These are phyloP conservation scores for Metarhizium album DNA, from an alignment of 2,329 filamentous ascomycete species.

Conservation along the genomic window DNA sequence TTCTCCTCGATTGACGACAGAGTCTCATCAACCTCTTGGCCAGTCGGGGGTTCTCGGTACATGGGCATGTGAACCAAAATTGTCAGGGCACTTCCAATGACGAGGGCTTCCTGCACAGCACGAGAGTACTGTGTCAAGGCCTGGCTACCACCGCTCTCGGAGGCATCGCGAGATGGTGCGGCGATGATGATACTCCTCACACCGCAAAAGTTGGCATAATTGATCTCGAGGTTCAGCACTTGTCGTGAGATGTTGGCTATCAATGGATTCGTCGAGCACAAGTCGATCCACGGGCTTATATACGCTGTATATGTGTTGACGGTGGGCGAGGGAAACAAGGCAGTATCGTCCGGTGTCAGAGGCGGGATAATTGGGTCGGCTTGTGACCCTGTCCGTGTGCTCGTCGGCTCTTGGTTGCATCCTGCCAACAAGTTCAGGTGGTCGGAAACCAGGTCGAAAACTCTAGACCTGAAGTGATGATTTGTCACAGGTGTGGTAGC, in stretches of 20 bases:
- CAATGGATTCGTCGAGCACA: conserved; percentile 71
- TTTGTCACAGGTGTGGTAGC: conserved; percentile 72
- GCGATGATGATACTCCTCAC: conserved; percentile 72
- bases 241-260: conserved; percentile 82
- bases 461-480: conserved; percentile 56
- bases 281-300: conserved; percentile 86
- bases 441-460: conserved; percentile 49
- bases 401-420: conserved; percentile 25
- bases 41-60: conserved; percentile 58
- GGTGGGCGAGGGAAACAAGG: conserved; percentile 54
- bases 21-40: conserved; percentile 38
- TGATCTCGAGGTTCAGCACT: conserved; percentile 80
- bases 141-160: conserved; percentile 36
- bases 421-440: conserved; percentile 40
- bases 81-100: conserved; percentile 63
- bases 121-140: conserved; percentile 69
- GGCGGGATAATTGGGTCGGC: conserved; percentile 52
- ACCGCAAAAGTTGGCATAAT: conserved; percentile 93
- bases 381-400: conserved; percentile 32
- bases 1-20: conserved; percentile 34
- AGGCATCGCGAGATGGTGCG: conserved; percentile 58
- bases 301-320: conserved; percentile 67
- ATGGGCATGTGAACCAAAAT: conserved; percentile 76
- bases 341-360: conserved; percentile 70
- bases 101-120: conserved; percentile 69